Percentiles rank a stretch among this genome's conserved stretches.
Conservation (phyloP, 148 eudicot species). For the Chenopodium quinoa region DNA sequence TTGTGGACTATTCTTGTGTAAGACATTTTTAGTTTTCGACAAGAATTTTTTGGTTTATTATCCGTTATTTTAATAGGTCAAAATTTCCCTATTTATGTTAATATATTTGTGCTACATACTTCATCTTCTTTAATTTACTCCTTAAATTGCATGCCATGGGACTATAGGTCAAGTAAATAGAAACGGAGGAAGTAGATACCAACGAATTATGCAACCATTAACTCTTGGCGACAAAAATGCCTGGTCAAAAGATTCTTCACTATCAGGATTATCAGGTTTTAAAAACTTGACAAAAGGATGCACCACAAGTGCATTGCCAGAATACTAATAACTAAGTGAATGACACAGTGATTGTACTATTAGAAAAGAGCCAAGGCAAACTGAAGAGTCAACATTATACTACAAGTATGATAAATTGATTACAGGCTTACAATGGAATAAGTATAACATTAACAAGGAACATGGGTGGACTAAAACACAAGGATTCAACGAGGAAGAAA, state of each 20-base stretch:
- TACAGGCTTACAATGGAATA: not conserved
- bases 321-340: not conserved
- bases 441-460: not conserved
- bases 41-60: not conserved
- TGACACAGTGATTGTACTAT: not conserved
- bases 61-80: not conserved
- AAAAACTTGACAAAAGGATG: not conserved
- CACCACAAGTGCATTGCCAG: not conserved
- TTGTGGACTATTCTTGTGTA: not conserved
- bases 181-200: too few species aligned
- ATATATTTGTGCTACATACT: not conserved
- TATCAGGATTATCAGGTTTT: not conserved
- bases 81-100: not conserved
- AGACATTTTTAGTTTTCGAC: not conserved
- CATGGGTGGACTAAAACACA: not conserved
- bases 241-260: not conserved
- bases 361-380: not conserved
- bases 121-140: too few species aligned
- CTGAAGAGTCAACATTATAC: not conserved
- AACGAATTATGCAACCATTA: not conserved
- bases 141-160: too few species aligned
- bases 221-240: not conserved
- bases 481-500: not conserved
- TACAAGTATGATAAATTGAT: not conserved
- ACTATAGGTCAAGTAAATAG: too few species aligned